Percentiles rank a stretch among this genome's conserved stretches.
Evolutionary conservation across 2,329 filamentous ascomycete species (phyloP).

Genomic region (Microsporum ferrugineum): DNA sequence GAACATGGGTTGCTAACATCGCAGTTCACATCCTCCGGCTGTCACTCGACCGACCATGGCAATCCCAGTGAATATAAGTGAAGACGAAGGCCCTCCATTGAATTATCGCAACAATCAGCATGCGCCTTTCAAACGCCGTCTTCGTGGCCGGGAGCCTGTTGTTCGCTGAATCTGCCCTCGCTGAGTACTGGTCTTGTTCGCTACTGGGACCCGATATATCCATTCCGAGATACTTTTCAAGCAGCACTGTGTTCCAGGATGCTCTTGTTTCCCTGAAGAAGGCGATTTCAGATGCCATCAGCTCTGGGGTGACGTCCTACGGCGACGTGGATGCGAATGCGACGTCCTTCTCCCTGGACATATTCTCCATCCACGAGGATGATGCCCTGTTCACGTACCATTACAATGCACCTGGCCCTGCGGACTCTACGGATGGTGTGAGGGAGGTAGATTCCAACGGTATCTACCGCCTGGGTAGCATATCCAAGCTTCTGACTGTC

Average conservation of each 20-base stretch:
- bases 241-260: not conserved
- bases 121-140: not conserved
- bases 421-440: conserved; percentile 16
- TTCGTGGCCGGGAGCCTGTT: not conserved
- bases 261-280: not conserved
- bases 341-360: conserved; percentile 15
- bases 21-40: no score
- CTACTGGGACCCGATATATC: not conserved
- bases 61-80: no score
- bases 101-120: not conserved
- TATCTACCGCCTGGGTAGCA: conserved; percentile 34
- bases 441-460: conserved; percentile 22
- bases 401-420: conserved; percentile 9
- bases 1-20: not conserved
- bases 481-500: conserved; percentile 38
- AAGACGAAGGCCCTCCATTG: no score
- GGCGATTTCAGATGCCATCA: not conserved
- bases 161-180: not conserved
- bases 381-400: conserved; percentile 4
- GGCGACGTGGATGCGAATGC: not conserved
- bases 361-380: conserved; percentile 11
- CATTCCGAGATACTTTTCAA: not conserved
- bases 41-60: no score
- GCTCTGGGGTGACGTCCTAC: not conserved
- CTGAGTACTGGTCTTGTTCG: not conserved